Evolutionary conservation across 495 filamentous ascomycete species (phyloP), one percentile per base, ranked within the genome.

Genomic region (Chaetomium cochliodes): DNA sequence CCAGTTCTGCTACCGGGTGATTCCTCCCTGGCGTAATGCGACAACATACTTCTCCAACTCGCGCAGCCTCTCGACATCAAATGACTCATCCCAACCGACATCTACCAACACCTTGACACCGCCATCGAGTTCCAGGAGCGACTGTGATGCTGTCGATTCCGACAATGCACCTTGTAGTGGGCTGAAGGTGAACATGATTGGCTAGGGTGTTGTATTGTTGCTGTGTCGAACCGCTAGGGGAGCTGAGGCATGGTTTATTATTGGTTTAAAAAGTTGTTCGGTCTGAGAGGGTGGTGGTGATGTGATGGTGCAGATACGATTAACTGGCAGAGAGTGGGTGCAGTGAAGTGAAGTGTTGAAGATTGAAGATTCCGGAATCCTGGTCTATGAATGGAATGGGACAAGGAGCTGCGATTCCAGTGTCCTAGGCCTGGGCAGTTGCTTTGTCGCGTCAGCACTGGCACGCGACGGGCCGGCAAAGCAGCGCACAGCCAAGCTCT

Each of bases 21-120:
- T 30, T 3, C 1, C 0, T 26, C 46, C 9, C 26, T 0, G 15
- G n/a, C 2, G 33, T 7, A 20, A 20, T 54, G 42, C 16, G 44
- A 41, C 23, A 42, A 18, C 55, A 3, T 82, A 96, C 91, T 90
- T 93, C 77, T 97, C 94, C 62, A 99, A 80, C 77, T 91, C 90
- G 67, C 85, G 86, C 39, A 98, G 82, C 79, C 92, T 88, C 61
- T 82, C 82, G 20, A 85, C 83, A 71, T 96, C 90, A 71, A 99
- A 97, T 20, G 83, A 81, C 73, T 93, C 90, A 72, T 98, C 92
- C 94, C 94, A 99, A 62, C 94, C 94, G 41, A 97, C 91, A 73
- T 97, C 93, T 16, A 98, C 84, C 18, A 98, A 82, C 28, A 98
- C 88, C 75, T 98, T 98, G 75, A 98, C 88, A 41, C 93, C 94